Evolutionary conservation across 495 filamentous ascomycete genomes (phyloP).

Genomic region (Penicillium paxilli): DNA sequence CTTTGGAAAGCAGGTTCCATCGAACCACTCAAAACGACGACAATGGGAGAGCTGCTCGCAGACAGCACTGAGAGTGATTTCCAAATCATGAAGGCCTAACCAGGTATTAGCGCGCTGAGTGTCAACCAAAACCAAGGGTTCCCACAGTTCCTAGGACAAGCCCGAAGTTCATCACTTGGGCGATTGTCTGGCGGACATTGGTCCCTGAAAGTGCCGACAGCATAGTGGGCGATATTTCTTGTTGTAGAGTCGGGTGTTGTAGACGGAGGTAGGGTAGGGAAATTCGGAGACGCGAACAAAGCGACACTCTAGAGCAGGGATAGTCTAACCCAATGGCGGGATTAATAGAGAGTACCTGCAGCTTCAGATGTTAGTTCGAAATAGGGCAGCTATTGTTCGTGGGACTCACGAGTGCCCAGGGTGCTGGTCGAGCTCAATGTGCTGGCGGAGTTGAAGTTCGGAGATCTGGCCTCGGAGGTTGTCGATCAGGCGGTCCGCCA

Average conservation of each 20-base stretch:
- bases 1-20: slow-evolving; percentile 99
- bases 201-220: slow-evolving; percentile 65
- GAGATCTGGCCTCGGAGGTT: slow-evolving; percentile 32
- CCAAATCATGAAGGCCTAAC: slow-evolving; percentile 86
- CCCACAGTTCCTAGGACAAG: slow-evolving; percentile 80
- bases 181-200: slow-evolving; percentile 79
- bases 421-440: slow-evolving; percentile 16
- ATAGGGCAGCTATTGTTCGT: neutral
- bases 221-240: slow-evolving; percentile 58
- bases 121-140: slow-evolving; percentile 43
- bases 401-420: slow-evolving; percentile 3
- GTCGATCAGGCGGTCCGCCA: slow-evolving; percentile 8
- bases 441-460: slow-evolving; percentile 25
- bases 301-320: neutral
- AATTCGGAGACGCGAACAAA: neutral
- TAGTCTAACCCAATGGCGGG: neutral
- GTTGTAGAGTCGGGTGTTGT: neutral
- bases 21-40: slow-evolving; percentile 89
- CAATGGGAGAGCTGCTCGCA: slow-evolving; percentile 88
- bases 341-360: neutral
- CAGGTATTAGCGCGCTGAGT: slow-evolving; percentile 53
- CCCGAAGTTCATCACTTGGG: slow-evolving; percentile 94
- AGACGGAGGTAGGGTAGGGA: neutral
- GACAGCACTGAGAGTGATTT: slow-evolving; percentile 87
- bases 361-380: neutral